phyloP scores from a whole-genome alignment of 2,329 filamentous ascomycete genomes.

The Trichoderma sp. region DNA sequence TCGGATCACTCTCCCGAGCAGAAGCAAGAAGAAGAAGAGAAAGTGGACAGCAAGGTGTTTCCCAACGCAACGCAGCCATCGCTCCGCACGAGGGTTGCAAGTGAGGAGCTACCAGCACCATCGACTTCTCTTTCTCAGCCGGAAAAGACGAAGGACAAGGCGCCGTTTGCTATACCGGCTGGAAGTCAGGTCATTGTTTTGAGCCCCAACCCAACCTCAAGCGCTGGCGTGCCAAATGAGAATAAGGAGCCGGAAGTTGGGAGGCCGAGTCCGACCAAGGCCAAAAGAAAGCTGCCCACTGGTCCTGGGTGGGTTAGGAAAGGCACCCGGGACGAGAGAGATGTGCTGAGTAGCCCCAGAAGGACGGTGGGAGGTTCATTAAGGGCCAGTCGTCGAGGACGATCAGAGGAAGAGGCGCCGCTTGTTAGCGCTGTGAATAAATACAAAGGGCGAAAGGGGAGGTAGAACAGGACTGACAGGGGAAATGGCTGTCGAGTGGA shows the following conservation, averaged over 20 bases:
- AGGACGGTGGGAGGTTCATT: not conserved
- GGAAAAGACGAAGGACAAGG: constrained; percentile 28
- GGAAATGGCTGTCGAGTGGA: not conserved
- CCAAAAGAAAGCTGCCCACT: constrained; percentile 28
- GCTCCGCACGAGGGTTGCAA: not conserved
- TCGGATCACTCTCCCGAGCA: constrained; percentile 32
- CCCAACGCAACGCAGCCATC: constrained; percentile 39
- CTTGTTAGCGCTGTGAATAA: constrained; percentile 17
- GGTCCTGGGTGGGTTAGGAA: constrained; percentile 31
- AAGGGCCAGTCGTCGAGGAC: not conserved
- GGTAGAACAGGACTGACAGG: not conserved
- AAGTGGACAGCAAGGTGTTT: constrained; percentile 32
- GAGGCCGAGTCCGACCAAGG: constrained; percentile 29
- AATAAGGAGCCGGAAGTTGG: constrained; percentile 29
- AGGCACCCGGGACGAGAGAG: not conserved
- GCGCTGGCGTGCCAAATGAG: constrained; percentile 25
- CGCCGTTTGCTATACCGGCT: constrained; percentile 34
- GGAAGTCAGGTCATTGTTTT: constrained; percentile 39
- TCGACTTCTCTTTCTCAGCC: constrained; percentile 24
- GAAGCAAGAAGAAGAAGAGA: constrained; percentile 32
- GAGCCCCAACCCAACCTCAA: constrained; percentile 33
- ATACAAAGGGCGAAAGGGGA: not conserved
- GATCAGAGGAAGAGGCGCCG: not conserved
- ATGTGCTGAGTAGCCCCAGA: not conserved
- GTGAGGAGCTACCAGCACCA: not conserved